Evolutionary conservation across 2,329 filamentous ascomycete genomes (phyloP), one percentile per base, ranked within the genome.

Genomic region (Chrysoporthe deuterocubensis): DNA sequence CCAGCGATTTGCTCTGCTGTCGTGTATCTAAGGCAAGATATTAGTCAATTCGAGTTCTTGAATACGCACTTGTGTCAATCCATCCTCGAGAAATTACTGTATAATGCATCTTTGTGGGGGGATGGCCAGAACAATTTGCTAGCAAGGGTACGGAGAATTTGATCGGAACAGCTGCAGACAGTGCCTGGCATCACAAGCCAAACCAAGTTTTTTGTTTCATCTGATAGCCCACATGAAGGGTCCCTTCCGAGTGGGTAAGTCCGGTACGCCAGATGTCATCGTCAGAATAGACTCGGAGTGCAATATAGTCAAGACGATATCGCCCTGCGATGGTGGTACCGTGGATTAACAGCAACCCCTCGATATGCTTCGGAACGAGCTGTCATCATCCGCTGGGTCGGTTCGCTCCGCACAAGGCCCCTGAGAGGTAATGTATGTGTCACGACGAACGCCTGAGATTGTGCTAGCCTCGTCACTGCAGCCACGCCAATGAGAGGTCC

Each of bases 241-340:
- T 67, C n/a, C 26, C 59, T 40, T 21, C 43, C 52, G 52, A 48
- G 46, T 48, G 18, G 46, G 8, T n/a, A 18, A 40, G 4, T 48
- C n/a, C 46, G 13, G 13, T 46, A 11, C 14, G 9, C 11, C 44
- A 14, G 44, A 46, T 59, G 52, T n/a, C 16, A 60, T 64, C 60
- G 65, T 67, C 52, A 59, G 60, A 43, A 63, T 64, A 67, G 64
- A 60, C 65, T 67, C 44, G 46, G 37, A 14, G 34, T 46, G 40
- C 43, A 48, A 13, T 43, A 63, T 56, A 57, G 52, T 50, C 57
- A 54, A 58, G 42, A 40, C 50, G 4, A 16, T 26, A 50, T 48
- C 18, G 16, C 14, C 44, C 14, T 14, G 14, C 44, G 14, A 18
- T 46, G 44, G 18, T 46, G 7, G 2, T 18, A 16, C 18, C 44